Percentiles rank a stretch among this genome's conserved stretches.
Evolutionary conservation across 176 grass and related monocot genomes (phyloP).

Genomic region (Oryza officinalis): DNA sequence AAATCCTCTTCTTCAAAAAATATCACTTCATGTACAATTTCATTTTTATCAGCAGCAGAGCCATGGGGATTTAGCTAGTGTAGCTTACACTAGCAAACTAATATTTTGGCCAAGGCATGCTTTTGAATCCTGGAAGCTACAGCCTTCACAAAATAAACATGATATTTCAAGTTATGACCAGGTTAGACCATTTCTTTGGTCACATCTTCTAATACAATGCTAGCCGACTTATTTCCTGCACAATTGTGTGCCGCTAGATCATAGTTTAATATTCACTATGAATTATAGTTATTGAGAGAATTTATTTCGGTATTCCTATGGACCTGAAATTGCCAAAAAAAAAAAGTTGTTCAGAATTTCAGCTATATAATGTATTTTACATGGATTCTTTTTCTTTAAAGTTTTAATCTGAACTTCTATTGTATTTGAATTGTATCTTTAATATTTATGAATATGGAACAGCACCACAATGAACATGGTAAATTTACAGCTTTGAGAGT

Average conservation of each 20-base stretch:
- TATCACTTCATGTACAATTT: no score
- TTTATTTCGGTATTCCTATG: background rate
- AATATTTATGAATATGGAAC: background rate
- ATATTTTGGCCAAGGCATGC: background rate
- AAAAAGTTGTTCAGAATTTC: background rate
- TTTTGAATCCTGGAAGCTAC: conserved; percentile 8
- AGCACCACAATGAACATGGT: background rate
- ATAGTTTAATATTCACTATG: background rate
- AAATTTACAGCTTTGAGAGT: background rate
- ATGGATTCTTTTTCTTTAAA: background rate
- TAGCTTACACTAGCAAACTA: background rate
- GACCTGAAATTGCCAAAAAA: background rate
- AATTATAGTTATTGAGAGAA: background rate
- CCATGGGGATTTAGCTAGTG: background rate
- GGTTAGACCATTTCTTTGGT: background rate
- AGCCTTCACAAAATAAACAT: background rate
- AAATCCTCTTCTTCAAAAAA: no score
- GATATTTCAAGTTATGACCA: background rate
- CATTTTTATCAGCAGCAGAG: no score
- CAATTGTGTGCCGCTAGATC: background rate
- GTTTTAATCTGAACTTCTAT: background rate
- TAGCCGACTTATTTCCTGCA: background rate
- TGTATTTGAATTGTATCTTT: background rate
- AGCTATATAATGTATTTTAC: background rate
- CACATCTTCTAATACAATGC: background rate